Evolutionary conservation across 305 asterid genomes (phyloP), one percentile per base, ranked within the genome.

Genomic region (Plantago lanceolata): DNA sequence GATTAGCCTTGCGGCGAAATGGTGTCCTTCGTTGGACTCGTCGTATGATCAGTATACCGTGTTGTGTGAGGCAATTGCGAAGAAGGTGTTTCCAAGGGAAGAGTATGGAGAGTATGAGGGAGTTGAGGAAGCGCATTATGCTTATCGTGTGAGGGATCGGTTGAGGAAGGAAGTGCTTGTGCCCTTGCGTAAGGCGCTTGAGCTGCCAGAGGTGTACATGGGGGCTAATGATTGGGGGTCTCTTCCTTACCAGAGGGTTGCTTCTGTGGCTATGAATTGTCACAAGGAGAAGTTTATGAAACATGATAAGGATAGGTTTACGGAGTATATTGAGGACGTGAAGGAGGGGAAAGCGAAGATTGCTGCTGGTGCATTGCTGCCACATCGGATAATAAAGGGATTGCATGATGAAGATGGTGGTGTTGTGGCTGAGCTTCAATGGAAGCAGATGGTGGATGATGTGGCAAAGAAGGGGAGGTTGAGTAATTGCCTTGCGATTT

Each of bases 21-120:
- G 83, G 83, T 77, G 83, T 57, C 85, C 88, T 3, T 29, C 66
- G 2, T 45, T 79, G 40, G 79, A 75, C 61, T 75, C 79, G 11
- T 69, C 76, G 0, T 80, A 71, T 47, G 84, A 82, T 71, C 62
- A 66, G 50, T 28, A 70, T 8, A 64, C 74, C 2, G 37, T 80
- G 64, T 47, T 82, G 14, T 80, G 88, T 16, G 73, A 66, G 29
- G 67, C 65, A 48, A 55, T 82, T 31, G 74, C 68, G 1, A 76
- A 71, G 19, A 50, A 59, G 57, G 18, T 78, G 57, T 80, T 78
- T 24, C 82, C 84, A 0, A 47, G 51, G 8, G 79, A 76, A 3
- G 48, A 68, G 14, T 71, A 65, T 18, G 13, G 35, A 0, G 79
- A 80, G 53, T 73, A 75, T 44, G 44, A 54, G 0, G 74, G 18